These are phyloP conservation scores for Coemansia javaensis DNA, from an alignment of 192 early-diverging fungal genomes.

Conservation along the genomic window DNA sequence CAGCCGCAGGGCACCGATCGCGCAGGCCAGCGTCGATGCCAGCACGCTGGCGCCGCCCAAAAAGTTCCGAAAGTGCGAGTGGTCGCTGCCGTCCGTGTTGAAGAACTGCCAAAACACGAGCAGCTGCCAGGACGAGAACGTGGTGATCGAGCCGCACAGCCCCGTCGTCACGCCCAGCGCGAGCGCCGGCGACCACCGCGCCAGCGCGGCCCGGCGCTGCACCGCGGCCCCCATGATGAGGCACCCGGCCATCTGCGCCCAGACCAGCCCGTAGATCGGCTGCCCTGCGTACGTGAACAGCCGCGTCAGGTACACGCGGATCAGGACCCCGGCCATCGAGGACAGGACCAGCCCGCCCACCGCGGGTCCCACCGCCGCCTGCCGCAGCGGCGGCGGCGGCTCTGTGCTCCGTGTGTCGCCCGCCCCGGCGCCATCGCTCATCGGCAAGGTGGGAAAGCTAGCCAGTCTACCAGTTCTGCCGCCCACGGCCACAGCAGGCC, in stretches of 20 bases:
- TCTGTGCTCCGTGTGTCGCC: too few species aligned
- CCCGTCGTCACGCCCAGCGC: conserved; percentile 61
- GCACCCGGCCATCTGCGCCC: conserved; percentile 70
- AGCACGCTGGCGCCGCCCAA: conserved; percentile 38
- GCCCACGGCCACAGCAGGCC: too few species aligned
- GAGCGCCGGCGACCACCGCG: conserved; percentile 44
- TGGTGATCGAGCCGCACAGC: conserved; percentile 78
- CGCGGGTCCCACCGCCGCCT: conserved; percentile 11
- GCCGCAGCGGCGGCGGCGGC: too few species aligned
- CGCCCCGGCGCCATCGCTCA: too few species aligned
- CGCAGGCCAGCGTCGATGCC: conserved; percentile 23
- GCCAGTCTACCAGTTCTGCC: too few species aligned
- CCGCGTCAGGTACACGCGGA: conserved; percentile 54
- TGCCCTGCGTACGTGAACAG: conserved; percentile 56
- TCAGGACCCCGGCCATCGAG: conserved; percentile 62
- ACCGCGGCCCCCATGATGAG: conserved; percentile 30
- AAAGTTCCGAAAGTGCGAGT: conserved; percentile 39
- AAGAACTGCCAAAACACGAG: conserved; percentile 51
- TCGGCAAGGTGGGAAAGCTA: too few species aligned
- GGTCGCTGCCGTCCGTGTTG: conserved; percentile 12
- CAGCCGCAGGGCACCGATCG: conserved; percentile 20
- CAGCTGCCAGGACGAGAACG: conserved; percentile 75
- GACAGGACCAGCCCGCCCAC: conserved; percentile 35
- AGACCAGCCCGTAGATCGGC: conserved; percentile 59
- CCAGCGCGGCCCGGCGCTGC: conserved; percentile 28